These are phyloP conservation scores for Ogataea methylovora DNA, from an alignment of 805 yeast species.

Conservation along the genomic window DNA sequence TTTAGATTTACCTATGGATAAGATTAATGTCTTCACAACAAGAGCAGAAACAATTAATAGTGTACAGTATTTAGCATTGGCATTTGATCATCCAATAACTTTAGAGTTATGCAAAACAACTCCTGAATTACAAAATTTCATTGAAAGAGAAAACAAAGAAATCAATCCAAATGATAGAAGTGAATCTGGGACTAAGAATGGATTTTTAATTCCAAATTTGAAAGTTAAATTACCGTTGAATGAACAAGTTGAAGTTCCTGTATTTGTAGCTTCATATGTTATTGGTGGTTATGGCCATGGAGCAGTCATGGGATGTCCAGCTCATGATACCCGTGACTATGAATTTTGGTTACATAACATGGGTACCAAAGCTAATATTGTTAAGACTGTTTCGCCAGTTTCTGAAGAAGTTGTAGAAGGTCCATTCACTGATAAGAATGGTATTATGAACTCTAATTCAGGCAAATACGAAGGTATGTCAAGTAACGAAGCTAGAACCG, in stretches of 20 bases:
- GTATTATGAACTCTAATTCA: conserved; percentile 40
- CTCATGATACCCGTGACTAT: conserved; percentile 79
- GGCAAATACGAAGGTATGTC: conserved; percentile 46
- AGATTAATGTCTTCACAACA: conserved; percentile 66
- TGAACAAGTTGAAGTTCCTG: conserved; percentile 43
- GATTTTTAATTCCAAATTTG: conserved; percentile 41
- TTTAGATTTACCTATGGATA: conserved; percentile 7
- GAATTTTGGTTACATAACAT: conserved; percentile 70
- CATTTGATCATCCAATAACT: conserved; percentile 63
- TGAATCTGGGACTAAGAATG: conserved; percentile 48
- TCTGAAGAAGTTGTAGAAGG: conserved; percentile 3
- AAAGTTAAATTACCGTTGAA: conserved; percentile 55
- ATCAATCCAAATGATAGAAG: conserved; percentile 3
- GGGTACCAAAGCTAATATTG: conserved; percentile 32
- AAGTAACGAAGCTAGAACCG: conserved; percentile 41
- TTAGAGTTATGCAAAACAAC: conserved; percentile 30
- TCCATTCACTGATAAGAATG: conserved; percentile 33
- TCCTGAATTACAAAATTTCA: conserved; percentile 35
- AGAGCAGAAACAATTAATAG: conserved; percentile 83
- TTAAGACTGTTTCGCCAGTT: conserved; percentile 40
- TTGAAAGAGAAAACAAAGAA: conserved; percentile 32
- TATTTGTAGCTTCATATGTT: conserved; percentile 89
- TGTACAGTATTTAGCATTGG: conserved; percentile 76
- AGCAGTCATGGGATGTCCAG: conserved; percentile 98
- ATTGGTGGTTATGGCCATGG: conserved; percentile 79